phyloP scores from a whole-genome alignment of 1,284 basidiomycete genomes.

The Dichomitus squalens region DNA sequence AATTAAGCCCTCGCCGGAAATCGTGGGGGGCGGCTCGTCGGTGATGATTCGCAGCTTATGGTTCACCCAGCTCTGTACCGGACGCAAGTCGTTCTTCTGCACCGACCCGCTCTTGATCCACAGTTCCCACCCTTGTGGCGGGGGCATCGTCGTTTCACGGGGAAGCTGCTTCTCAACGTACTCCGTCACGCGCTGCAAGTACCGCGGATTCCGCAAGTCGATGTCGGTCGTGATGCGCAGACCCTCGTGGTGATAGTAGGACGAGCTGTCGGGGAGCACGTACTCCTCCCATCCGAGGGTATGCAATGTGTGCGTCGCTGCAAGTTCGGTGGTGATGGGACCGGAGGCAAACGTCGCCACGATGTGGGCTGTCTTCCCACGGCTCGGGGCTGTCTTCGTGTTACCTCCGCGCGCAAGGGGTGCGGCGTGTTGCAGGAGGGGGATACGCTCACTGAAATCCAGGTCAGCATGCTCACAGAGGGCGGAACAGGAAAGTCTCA shows the following conservation, averaged over 20 bases:
- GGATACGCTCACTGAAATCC: slow-evolving; percentile 39
- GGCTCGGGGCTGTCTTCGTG: slow-evolving; percentile 18
- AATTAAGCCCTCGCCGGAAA: slow-evolving; percentile 23
- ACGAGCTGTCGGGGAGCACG: slow-evolving; percentile 63
- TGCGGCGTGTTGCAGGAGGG: slow-evolving; percentile 32
- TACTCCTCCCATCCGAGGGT: slow-evolving; percentile 65
- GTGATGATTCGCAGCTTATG: slow-evolving; percentile 58
- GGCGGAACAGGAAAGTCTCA: slow-evolving; percentile 11
- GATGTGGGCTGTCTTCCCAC: slow-evolving; percentile 19
- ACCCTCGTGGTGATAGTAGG: slow-evolving; percentile 67
- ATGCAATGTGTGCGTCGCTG: slow-evolving; percentile 29
- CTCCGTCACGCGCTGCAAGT: slow-evolving; percentile 51
- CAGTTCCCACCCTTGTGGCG: slow-evolving; percentile 51
- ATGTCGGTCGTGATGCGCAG: slow-evolving; percentile 64
- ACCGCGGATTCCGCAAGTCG: slow-evolving; percentile 53
- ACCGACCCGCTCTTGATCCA: slow-evolving; percentile 49
- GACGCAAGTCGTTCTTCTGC: slow-evolving; percentile 36
- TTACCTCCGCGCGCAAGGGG: slow-evolving; percentile 1
- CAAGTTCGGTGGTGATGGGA: slow-evolving; percentile 30
- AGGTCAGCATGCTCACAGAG: background rate
- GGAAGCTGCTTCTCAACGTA: slow-evolving; percentile 45
- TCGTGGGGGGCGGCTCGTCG: slow-evolving; percentile 41
- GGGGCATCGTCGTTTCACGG: slow-evolving; percentile 30
- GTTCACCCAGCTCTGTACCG: slow-evolving; percentile 62
- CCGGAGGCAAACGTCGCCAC: slow-evolving; percentile 22